Conservation (phyloP, 192 early-diverging fungal species). For the Coemansia sp. region DNA sequence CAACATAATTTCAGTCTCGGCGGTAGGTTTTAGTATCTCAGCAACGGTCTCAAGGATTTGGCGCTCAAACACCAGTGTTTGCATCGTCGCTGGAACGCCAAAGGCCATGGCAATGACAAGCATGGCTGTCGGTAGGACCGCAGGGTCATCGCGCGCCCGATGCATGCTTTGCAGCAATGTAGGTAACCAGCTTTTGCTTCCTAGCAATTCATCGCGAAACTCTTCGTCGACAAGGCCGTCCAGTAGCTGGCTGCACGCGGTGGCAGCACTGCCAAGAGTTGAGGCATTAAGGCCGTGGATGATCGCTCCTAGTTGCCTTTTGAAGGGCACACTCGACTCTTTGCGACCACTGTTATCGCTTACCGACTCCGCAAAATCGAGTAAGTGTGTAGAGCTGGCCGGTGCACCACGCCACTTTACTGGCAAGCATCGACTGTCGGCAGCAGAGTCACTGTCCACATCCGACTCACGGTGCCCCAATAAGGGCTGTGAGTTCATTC, state of each 20-base stretch:
- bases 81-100: constrained; percentile 29
- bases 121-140: constrained; percentile 20
- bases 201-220: constrained; percentile 40
- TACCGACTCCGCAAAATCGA: background rate
- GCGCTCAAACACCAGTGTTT: constrained; percentile 47
- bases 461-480: constrained; percentile 13
- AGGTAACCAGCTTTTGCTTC: constrained; percentile 30
- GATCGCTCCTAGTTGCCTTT: constrained; percentile 24
- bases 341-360: background rate
- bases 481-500: constrained; percentile 9
- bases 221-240: constrained; percentile 20
- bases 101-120: constrained; percentile 37
- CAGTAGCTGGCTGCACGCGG: constrained; percentile 25
- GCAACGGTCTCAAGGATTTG: constrained; percentile 47
- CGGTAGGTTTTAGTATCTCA: constrained; percentile 27
- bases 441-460: background rate
- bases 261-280: background rate
- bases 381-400: background rate
- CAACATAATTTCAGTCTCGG: constrained; percentile 22
- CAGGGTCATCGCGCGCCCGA: constrained; percentile 25
- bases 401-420: background rate
- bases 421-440: background rate
- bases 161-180: constrained; percentile 35
- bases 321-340: constrained; percentile 24
- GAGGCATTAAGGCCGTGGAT: constrained; percentile 21